These are phyloP conservation scores for Arxiozyma bovina DNA, from an alignment of 1,139 yeast genomes.

Conservation along the genomic window DNA sequence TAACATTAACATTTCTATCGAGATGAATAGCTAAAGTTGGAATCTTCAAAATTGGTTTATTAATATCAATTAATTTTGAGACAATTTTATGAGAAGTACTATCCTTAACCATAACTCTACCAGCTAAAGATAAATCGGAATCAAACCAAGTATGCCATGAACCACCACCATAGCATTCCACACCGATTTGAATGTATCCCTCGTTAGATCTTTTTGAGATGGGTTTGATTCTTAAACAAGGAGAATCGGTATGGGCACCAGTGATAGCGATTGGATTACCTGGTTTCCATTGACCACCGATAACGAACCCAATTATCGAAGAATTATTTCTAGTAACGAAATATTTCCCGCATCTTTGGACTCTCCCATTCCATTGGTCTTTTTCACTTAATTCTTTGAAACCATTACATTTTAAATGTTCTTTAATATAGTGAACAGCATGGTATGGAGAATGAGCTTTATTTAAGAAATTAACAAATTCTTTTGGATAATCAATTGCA, in stretches of 20 bases:
- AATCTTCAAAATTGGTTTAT: conserved; percentile 77
- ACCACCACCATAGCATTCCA: conserved; percentile 93
- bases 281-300: conserved; percentile 65
- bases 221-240: conserved; percentile 89
- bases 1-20: conserved; percentile 63
- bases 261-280: conserved; percentile 81
- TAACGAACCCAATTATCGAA: conserved; percentile 77
- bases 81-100: conserved; percentile 38
- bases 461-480: conserved; percentile 71
- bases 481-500: conserved; percentile 28
- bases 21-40: conserved; percentile 94
- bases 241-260: conserved; percentile 95
- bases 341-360: conserved; percentile 56
- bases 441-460: conserved; percentile 92
- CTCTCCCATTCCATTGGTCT: conserved; percentile 55
- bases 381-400: conserved; percentile 69
- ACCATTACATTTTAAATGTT: conserved; percentile 48
- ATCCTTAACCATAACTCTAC: conserved; percentile 67
- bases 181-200: conserved; percentile 85
- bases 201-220: conserved; percentile 60
- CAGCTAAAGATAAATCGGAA: conserved; percentile 85
- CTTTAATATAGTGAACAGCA: conserved; percentile 63
- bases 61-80: conserved; percentile 66
- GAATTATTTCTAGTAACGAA: conserved; percentile 81
- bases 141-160: conserved; percentile 87